phyloP scores from a whole-genome alignment of 306 rosid species.

The Carpinus fangiana region DNA sequence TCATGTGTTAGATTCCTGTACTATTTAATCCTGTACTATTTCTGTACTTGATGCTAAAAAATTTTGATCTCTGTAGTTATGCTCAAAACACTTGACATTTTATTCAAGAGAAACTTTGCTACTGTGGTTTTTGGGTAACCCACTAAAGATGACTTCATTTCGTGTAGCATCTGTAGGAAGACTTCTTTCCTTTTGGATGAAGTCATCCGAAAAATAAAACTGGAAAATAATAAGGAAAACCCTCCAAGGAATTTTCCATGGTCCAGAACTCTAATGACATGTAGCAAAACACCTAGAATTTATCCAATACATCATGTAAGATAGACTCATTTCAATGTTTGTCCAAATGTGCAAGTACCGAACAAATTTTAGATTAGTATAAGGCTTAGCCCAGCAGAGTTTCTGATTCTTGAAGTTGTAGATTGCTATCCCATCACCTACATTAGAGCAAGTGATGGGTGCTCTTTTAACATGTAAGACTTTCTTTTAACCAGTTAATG shows the following conservation, averaged over 20 bases:
- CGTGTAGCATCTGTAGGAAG: neutral
- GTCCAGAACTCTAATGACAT: neutral
- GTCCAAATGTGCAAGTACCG: neutral
- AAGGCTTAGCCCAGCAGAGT: neutral
- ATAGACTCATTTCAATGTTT: neutral
- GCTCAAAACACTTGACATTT: neutral
- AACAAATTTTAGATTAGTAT: neutral
- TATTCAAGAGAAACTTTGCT: neutral
- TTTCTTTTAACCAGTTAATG: conserved; percentile 10
- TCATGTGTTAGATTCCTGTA: neutral
- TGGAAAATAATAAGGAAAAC: neutral
- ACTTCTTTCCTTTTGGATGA: neutral
- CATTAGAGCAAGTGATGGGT: neutral
- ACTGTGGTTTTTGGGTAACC: neutral
- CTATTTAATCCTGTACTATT: neutral
- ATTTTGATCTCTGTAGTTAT: neutral
- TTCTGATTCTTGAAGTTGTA: neutral
- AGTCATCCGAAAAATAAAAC: neutral
- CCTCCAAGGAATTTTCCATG: neutral
- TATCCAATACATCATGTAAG: neutral
- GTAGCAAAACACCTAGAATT: neutral
- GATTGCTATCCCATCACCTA: conserved; percentile 1
- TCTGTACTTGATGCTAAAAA: no score
- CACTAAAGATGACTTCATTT: neutral
- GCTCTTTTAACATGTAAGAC: neutral